These are phyloP conservation scores for Syzygium grande DNA, from an alignment of 345 rosid species.

Conservation along the genomic window DNA sequence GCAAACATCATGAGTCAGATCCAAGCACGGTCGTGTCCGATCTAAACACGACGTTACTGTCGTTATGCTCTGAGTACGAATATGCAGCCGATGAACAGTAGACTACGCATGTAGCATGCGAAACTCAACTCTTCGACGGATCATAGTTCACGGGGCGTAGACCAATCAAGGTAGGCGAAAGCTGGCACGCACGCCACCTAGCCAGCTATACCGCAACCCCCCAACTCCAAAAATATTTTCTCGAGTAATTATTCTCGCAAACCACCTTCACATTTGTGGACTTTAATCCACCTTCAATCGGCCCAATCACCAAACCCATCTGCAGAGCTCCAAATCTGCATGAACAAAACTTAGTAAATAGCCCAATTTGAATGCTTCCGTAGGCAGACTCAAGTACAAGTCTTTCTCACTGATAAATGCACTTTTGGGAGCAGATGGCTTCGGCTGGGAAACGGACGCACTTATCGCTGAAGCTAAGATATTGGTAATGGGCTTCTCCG, in stretches of 20 bases:
- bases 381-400: too few species aligned
- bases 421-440: too few species aligned
- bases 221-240: background rate
- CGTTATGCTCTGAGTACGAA: background rate
- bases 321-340: background rate
- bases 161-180: background rate
- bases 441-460: too few species aligned
- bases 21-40: background rate
- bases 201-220: background rate
- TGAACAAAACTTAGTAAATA: background rate
- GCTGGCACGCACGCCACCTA: background rate
- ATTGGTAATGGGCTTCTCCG: too few species aligned
- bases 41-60: background rate
- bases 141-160: background rate
- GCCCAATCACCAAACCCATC: background rate
- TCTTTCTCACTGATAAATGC: too few species aligned
- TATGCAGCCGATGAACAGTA: background rate
- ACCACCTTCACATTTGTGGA: background rate
- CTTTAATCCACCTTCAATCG: background rate
- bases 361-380: background rate
- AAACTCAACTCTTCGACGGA: background rate
- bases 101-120: accelerated
- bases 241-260: background rate
- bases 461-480: too few species aligned
- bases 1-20: background rate